These are phyloP conservation scores for Verticillium dahliae DNA, from an alignment of 2,329 filamentous ascomycete species.

Conservation along the genomic window DNA sequence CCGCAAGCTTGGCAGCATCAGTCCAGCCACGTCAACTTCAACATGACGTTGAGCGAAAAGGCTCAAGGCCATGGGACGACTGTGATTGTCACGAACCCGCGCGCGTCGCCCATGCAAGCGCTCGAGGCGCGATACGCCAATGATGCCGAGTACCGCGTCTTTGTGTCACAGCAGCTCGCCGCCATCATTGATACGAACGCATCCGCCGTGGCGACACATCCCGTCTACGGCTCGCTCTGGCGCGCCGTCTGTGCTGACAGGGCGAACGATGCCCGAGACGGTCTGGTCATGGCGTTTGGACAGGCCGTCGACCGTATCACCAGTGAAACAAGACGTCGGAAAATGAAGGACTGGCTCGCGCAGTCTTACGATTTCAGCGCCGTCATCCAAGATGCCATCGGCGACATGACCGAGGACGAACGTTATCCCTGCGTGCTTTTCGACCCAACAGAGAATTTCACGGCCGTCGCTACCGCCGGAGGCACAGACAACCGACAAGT, in stretches of 20 bases:
- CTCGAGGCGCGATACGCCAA: slow-evolving; percentile 32
- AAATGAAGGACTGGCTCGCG: slow-evolving; percentile 41
- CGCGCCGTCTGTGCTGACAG: slow-evolving; percentile 41
- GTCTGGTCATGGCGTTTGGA: slow-evolving; percentile 34
- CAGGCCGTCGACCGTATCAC: slow-evolving; percentile 27
- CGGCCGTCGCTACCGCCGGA: slow-evolving; percentile 7
- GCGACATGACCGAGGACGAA: slow-evolving; percentile 26
- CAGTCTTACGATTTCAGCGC: slow-evolving; percentile 42
- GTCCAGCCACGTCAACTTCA: not conserved
- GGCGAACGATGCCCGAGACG: slow-evolving; percentile 29
- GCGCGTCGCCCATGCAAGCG: slow-evolving; percentile 18
- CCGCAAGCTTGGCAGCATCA: not conserved
- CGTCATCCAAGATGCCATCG: slow-evolving; percentile 32
- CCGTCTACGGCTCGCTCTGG: slow-evolving; percentile 44
- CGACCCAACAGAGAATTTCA: slow-evolving; percentile 38
- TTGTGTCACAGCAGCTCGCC: slow-evolving; percentile 30
- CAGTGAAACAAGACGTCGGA: slow-evolving; percentile 22
- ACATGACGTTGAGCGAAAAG: not conserved
- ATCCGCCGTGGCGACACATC: slow-evolving; percentile 36
- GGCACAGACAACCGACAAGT: slow-evolving; percentile 16
- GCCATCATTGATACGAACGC: slow-evolving; percentile 37
- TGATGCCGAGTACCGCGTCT: slow-evolving; percentile 27
- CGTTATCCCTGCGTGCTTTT: slow-evolving; percentile 41
- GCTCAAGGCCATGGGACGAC: not conserved
- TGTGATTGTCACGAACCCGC: not conserved